A percentile compares a stretch with the other conserved stretches of the same genome.
These are phyloP conservation scores for Sarocladiaceae sp. DNA, from an alignment of 2,329 filamentous ascomycete genomes.

Conservation along the genomic window DNA sequence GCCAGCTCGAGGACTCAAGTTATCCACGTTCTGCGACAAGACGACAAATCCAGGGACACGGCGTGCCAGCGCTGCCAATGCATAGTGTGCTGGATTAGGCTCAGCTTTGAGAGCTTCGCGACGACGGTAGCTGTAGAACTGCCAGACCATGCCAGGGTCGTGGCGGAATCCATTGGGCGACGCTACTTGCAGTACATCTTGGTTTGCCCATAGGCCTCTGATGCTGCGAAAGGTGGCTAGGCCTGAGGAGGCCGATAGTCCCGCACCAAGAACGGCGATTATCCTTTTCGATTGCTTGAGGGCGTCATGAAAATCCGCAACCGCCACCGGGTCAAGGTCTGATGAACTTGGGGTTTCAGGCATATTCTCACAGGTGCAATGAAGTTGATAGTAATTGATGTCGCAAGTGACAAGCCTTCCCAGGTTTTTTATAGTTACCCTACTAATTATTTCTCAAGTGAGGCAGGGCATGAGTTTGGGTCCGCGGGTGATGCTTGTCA, in stretches of 20 bases:
- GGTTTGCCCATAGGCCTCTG: constrained; percentile 60
- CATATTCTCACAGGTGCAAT: too few species aligned
- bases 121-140: constrained; percentile 62
- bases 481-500: too few species aligned
- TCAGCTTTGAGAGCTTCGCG: constrained; percentile 60
- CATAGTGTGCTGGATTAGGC: constrained; percentile 62
- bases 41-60: constrained; percentile 52
- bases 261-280: constrained; percentile 26
- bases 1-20: constrained; percentile 52
- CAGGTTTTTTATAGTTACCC: too few species aligned
- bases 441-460: too few species aligned
- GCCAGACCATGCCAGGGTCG: constrained; percentile 65
- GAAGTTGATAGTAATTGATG: too few species aligned
- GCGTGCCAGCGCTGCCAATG: constrained; percentile 56
- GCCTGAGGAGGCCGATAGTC: constrained; percentile 22
- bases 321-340: neutral
- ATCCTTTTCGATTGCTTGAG: constrained; percentile 15
- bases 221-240: constrained; percentile 59
- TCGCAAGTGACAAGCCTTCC: too few species aligned
- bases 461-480: too few species aligned
- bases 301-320: neutral
- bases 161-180: constrained; percentile 57
- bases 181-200: constrained; percentile 55
- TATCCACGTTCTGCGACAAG: constrained; percentile 63
- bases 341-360: neutral